Base-by-base conservation (phyloP, 306 rosid genomes). In the Casuarina equisetifolia region DNA sequence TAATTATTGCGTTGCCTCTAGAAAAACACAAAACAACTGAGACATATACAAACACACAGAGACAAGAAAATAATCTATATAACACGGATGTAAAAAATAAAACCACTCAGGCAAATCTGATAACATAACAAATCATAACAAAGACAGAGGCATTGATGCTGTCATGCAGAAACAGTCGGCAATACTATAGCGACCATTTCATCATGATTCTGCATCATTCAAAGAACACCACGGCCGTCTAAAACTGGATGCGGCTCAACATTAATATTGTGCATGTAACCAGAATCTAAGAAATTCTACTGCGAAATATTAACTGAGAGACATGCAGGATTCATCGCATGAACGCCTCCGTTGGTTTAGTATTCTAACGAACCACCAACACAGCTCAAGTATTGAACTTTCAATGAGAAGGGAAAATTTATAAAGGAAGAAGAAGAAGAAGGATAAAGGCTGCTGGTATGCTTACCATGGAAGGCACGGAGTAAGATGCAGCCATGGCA, bases 401-500 rank as follows among this genome's bases (percentile, higher is more conserved):
- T 70, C 49, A 17, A 8, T 51, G 44, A 39, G 59, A 52, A 25
- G 32, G 15, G 17, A 57, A 9, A 78, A 40, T 25, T 25, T 25
- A 38, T 45, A 43, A 59, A 43, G 10, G 46, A 50, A 71, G 35
- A 0, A 44, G 40, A 3, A 59, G 70, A 15, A 12, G 10, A 12
- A 44, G 20, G 38, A 66, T 55, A 51, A 17, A 9, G 43, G 58
- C 45, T 50, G 72, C 2, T 70, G 20, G 55, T 53, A 2, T 39
- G 70, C 85, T 84, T 84, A 94, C 99, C 81, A 91, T 86, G 72
- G 97, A 90, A 84, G 97, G 97, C 51, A 86, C 92, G 16, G 92
- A 88, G 82, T 83, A 82, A 79, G 98, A 84, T 85, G 96, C 85
- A 85, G 94, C 91, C 99, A 95, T 95, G 87, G 87, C 74, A 82